Percentiles rank a stretch among this genome's conserved stretches.
Evolutionary conservation across 2,329 filamentous ascomycete genomes (phyloP).

Genomic region (Zalaria obscura): DNA sequence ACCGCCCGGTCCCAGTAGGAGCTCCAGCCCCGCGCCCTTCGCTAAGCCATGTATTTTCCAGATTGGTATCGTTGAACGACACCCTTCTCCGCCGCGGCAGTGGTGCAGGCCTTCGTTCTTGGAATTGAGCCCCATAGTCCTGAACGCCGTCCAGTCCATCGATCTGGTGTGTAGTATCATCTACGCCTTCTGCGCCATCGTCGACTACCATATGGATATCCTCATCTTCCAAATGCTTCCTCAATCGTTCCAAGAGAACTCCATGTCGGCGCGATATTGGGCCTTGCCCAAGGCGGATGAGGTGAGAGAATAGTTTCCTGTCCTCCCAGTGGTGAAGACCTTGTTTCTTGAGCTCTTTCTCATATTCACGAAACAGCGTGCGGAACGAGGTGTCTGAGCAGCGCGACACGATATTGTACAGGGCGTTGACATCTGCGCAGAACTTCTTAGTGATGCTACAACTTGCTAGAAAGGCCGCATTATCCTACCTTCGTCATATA

Average conservation of each 20-base stretch:
- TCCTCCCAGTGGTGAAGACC: slow-evolving; percentile 60
- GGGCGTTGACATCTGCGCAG: slow-evolving; percentile 55
- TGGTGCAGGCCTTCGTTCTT: not conserved
- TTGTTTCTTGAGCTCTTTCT: slow-evolving; percentile 56
- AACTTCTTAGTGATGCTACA: too few relatives aligned
- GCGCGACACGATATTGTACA: slow-evolving; percentile 61
- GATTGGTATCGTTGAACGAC: slow-evolving; percentile 41
- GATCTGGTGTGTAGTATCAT: not conserved
- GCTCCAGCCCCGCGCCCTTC: slow-evolving; percentile 7
- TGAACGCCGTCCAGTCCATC: not conserved
- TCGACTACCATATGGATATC: slow-evolving; percentile 56
- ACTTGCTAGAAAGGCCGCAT: too few relatives aligned
- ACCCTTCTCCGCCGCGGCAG: slow-evolving; percentile 27
- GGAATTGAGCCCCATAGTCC: not conserved
- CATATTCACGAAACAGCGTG: slow-evolving; percentile 70
- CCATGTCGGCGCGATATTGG: slow-evolving; percentile 29
- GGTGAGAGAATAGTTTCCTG: slow-evolving; percentile 59
- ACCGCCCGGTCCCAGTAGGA: too few relatives aligned
- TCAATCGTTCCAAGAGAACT: slow-evolving; percentile 55
- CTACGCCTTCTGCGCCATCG: slow-evolving; percentile 4
- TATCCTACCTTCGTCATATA: slow-evolving; percentile 26
- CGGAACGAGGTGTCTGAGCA: slow-evolving; percentile 55
- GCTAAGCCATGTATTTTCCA: slow-evolving; percentile 35
- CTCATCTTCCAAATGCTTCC: slow-evolving; percentile 51
- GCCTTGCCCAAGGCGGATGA: slow-evolving; percentile 56